Evolutionary conservation across 2,329 filamentous ascomycete genomes (phyloP).

Genomic region (Calonectria crousiana): DNA sequence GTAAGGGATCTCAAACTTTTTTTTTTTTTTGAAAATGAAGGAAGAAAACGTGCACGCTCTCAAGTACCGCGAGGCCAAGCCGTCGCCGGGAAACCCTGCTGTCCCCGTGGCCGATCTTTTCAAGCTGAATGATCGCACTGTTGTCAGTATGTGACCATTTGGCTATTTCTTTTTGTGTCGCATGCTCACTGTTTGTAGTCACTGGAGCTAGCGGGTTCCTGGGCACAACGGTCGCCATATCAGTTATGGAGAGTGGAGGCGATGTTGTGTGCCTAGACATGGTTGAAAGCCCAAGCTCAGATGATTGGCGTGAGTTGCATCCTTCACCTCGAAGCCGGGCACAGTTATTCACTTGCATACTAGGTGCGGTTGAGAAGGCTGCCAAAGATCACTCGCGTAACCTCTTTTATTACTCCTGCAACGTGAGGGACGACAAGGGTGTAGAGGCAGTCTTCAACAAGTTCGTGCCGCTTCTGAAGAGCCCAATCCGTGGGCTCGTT

Average conservation of each 20-base stretch:
- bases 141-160: not conserved
- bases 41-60: not conserved
- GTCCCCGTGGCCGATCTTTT: not conserved
- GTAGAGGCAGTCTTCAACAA: not conserved
- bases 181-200: not conserved
- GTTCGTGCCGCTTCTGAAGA: slow-evolving; percentile 20
- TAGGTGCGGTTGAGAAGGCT: not conserved
- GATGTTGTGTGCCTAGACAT: not conserved
- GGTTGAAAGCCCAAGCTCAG: not conserved
- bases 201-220: not conserved
- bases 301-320: not conserved
- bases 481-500: slow-evolving; percentile 49
- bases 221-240: not conserved
- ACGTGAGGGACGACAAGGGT: slow-evolving; percentile 8
- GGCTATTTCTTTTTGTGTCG: not conserved
- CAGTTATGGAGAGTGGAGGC: not conserved
- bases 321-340: too few relatives aligned
- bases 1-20: not conserved
- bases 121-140: not conserved
- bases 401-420: slow-evolving; percentile 5
- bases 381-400: not conserved
- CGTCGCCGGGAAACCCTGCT: not conserved
- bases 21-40: not conserved
- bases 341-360: not conserved
- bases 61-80: slow-evolving; percentile 18